These are phyloP conservation scores for Fusarium sp. DNA, from an alignment of 2,329 filamentous ascomycete species.

Conservation along the genomic window DNA sequence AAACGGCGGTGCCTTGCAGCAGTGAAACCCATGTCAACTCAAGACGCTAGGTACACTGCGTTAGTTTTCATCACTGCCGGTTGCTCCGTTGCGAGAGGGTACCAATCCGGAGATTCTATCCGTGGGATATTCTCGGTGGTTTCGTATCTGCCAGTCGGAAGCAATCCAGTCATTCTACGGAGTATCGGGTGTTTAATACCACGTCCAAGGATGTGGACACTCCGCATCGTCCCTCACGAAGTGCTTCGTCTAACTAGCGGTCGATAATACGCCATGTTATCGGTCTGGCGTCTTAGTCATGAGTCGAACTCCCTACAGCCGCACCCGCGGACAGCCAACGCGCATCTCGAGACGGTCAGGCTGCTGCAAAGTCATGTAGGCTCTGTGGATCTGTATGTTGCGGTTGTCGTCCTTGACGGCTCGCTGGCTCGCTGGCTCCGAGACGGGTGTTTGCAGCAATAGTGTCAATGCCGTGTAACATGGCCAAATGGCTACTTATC, in stretches of 20 bases:
- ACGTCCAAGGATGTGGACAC: constrained; percentile 20
- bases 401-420: constrained; percentile 2
- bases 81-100: constrained; percentile 23
- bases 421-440: constrained; percentile 4
- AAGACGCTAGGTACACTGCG: constrained; percentile 8
- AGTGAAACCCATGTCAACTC: constrained; percentile 26
- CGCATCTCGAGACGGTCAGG: constrained; percentile 23
- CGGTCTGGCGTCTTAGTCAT: background rate
- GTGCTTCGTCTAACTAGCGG: constrained; percentile 2
- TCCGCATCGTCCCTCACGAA: constrained; percentile 7
- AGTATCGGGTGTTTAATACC: constrained; percentile 5
- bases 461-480: constrained; percentile 22
- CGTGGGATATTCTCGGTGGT: constrained; percentile 11
- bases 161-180: constrained; percentile 2
- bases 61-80: constrained; percentile 30
- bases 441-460: constrained; percentile 28
- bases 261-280: constrained; percentile 9
- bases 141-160: constrained; percentile 21
- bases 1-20: constrained; percentile 40
- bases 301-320: constrained; percentile 2
- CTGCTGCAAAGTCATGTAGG: constrained; percentile 16
- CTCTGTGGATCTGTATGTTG: constrained; percentile 4
- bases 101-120: constrained; percentile 18
- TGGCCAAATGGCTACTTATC: constrained; percentile 4
- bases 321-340: constrained; percentile 18